These are phyloP conservation scores for Boletus semigastroideus DNA, from an alignment of 1,284 basidiomycete species.

Conservation along the genomic window DNA sequence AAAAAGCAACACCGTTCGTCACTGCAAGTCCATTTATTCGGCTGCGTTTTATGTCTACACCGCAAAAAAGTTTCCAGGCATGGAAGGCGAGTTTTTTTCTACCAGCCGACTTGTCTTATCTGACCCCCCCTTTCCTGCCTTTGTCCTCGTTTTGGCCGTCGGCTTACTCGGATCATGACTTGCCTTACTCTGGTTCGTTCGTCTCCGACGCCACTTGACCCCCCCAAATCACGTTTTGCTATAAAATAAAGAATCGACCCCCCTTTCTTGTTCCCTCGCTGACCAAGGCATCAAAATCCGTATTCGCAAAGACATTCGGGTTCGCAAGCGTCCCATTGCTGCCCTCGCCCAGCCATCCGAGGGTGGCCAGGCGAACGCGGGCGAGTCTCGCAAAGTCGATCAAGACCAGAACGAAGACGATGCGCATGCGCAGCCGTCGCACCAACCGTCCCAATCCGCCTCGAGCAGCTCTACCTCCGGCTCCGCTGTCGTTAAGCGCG, in stretches of 20 bases:
- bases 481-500: conserved; percentile 20
- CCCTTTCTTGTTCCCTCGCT: conserved; percentile 83
- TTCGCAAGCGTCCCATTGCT: conserved; percentile 63
- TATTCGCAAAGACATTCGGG: conserved; percentile 84
- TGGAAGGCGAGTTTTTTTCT: conserved; percentile 65
- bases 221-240: conserved; percentile 1
- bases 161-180: conserved; percentile 25
- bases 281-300: conserved; percentile 94
- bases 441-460: conserved; percentile 12
- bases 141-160: conserved; percentile 13
- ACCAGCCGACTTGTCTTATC: conserved; percentile 19
- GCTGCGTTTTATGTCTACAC: conserved; percentile 89
- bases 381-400: conserved; percentile 26
- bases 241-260: conserved; percentile 78
- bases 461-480: conserved; percentile 4
- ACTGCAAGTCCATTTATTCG: conserved; percentile 87
- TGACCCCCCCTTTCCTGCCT: conserved; percentile 9
- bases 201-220: conserved; percentile 4
- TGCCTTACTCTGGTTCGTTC: conserved; percentile 1
- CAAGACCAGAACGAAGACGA: conserved; percentile 30
- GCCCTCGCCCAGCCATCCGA: conserved; percentile 41
- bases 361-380: conserved; percentile 25
- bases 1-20: conserved; percentile 72
- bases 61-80: conserved; percentile 92
- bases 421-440: conserved; percentile 15